Evolutionary conservation across 2,329 filamentous ascomycete genomes (phyloP).

Genomic region (Penicillium sp.): DNA sequence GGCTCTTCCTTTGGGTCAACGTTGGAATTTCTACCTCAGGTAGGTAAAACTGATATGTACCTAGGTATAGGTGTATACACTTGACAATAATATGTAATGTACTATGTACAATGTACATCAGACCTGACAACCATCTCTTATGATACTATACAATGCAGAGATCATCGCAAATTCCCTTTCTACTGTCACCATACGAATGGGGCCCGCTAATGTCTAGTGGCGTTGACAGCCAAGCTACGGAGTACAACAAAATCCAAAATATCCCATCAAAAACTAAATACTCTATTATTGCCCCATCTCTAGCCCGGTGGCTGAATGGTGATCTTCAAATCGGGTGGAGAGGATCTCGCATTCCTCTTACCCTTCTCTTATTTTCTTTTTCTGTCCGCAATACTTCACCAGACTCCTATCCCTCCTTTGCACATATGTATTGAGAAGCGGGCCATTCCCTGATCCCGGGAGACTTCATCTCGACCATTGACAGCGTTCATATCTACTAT

Average conservation of each 20-base stretch:
- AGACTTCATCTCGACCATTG: not conserved
- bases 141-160: not conserved
- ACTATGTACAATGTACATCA: not conserved
- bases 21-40: too few species aligned
- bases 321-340: not conserved
- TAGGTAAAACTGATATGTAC: too few species aligned
- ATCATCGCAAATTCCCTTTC: not conserved
- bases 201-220: not conserved
- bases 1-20: not conserved
- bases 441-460: not conserved
- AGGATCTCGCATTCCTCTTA: not conserved
- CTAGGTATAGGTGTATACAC: not conserved
- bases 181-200: not conserved
- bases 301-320: not conserved
- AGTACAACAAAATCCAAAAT: not conserved
- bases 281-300: not conserved
- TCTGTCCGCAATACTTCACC: not conserved
- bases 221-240: not conserved
- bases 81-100: not conserved
- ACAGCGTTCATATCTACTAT: not conserved
- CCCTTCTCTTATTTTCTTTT: not conserved
- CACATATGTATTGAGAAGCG: slow-evolving; percentile 2
- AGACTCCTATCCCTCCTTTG: not conserved
- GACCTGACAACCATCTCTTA: not conserved
- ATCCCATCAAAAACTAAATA: not conserved